These are phyloP conservation scores for Pouteria glomerata DNA, from an alignment of 148 eudicot genomes.

Conservation along the genomic window DNA sequence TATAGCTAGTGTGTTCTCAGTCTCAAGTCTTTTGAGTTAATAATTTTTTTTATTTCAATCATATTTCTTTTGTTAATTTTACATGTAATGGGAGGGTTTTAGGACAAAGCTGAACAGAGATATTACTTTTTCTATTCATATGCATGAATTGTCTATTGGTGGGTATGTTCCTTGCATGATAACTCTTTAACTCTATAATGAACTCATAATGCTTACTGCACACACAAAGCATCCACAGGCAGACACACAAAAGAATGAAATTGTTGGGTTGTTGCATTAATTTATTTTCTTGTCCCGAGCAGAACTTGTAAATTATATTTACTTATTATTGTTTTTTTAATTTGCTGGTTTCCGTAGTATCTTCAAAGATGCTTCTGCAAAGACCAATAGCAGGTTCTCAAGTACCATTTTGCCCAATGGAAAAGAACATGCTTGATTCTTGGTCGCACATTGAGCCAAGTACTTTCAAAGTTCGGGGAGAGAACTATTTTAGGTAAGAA, in stretches of 20 bases:
- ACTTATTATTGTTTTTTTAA: not conserved
- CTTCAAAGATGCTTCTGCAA: conserved; percentile 71
- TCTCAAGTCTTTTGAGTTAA: not conserved
- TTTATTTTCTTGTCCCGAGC: not conserved
- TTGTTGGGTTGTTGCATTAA: not conserved
- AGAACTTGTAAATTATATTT: not conserved
- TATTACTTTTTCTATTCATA: not conserved
- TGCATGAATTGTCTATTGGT: not conserved
- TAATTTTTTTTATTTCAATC: not conserved
- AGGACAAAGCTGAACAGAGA: not conserved
- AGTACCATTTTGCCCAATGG: conserved; percentile 76
- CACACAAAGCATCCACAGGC: not conserved
- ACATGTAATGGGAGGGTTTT: not conserved
- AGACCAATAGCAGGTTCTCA: conserved; percentile 94
- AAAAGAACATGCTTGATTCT: conserved; percentile 72
- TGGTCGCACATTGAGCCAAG: conserved; percentile 79
- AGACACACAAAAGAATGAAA: not conserved
- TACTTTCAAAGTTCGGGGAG: conserved; percentile 71
- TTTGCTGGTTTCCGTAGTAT: conserved; percentile 37
- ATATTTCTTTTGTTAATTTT: not conserved
- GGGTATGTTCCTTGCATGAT: not conserved
- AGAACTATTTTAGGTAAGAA: conserved; percentile 72
- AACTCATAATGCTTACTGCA: not conserved
- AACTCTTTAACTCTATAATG: not conserved
- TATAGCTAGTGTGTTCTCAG: not conserved